These are phyloP conservation scores for Pinus tabuliformis DNA, from an alignment of 75 land plant genomes.

Conservation along the genomic window DNA sequence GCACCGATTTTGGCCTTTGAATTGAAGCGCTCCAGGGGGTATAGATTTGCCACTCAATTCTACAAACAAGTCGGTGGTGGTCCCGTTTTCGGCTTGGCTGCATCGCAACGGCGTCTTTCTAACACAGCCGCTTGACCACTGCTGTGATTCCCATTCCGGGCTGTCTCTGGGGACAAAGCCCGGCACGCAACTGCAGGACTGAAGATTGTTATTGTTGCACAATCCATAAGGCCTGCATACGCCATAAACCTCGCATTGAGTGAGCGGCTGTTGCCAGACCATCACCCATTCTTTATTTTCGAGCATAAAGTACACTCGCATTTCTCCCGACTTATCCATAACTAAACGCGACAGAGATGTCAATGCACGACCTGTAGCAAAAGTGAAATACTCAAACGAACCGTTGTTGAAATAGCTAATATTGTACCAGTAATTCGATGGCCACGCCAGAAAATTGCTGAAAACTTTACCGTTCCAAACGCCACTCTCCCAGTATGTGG, in stretches of 20 bases:
- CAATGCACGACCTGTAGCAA: no score
- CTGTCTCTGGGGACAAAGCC: conserved; percentile 21
- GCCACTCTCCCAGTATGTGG: conserved; percentile 18
- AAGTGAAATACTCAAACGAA: no score
- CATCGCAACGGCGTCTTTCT: conserved; percentile 29
- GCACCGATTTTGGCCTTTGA: neutral
- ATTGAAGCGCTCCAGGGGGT: neutral
- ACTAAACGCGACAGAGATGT: no score
- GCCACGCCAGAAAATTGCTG: no score
- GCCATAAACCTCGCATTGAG: conserved; percentile 12
- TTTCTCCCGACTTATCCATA: no score
- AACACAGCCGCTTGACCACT: conserved; percentile 31
- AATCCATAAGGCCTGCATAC: conserved; percentile 11
- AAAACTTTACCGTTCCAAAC: conserved; percentile 9
- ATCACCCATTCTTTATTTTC: no score
- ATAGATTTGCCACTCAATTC: no score
- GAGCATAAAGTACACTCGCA: no score
- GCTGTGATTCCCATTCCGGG: conserved; percentile 24
- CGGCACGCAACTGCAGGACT: conserved; percentile 9
- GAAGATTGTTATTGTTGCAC: neutral
- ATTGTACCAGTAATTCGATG: no score
- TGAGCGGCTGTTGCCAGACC: no score
- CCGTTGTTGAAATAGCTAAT: no score
- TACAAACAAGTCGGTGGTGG: neutral
- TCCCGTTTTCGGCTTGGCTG: neutral